Percentiles rank a stretch among this genome's conserved stretches.
These are phyloP conservation scores for Pyrus pyrifolia DNA, from an alignment of 306 rosid species.

Conservation along the genomic window DNA sequence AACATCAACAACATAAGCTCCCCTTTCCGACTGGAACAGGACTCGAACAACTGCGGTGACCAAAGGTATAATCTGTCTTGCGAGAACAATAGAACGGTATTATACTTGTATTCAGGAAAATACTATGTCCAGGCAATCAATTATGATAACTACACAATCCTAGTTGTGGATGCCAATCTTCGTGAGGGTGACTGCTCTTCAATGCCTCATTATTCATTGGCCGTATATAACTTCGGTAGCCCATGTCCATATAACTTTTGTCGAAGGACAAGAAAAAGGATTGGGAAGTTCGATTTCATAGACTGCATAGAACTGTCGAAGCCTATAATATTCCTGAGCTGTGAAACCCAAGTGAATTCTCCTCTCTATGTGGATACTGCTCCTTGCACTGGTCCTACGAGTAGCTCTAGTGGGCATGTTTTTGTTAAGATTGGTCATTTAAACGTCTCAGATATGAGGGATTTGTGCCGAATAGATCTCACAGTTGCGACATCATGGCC, in stretches of 20 bases:
- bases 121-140: background rate
- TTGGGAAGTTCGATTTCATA: no score
- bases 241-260: no score
- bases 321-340: background rate
- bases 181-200: background rate
- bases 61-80: background rate
- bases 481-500: background rate
- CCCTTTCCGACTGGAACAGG: background rate
- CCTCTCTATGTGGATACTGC: background rate
- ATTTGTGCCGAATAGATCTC: background rate
- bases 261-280: no score
- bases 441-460: background rate
- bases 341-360: background rate
- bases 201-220: rapidly evolving
- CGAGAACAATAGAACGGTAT: background rate
- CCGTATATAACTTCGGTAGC: no score
- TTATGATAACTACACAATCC: constrained; percentile 16
- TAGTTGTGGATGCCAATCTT: constrained; percentile 15
- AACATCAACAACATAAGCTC: background rate
- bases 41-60: background rate
- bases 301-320: no score
- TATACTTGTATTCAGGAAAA: background rate
- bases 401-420: background rate
- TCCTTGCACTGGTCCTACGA: background rate
- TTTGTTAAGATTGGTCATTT: background rate